A percentile compares a stretch with the other conserved stretches of the same genome.
Conservation (phyloP, 2,329 filamentous ascomycete genomes). For the Albifimbria verrucaria region DNA sequence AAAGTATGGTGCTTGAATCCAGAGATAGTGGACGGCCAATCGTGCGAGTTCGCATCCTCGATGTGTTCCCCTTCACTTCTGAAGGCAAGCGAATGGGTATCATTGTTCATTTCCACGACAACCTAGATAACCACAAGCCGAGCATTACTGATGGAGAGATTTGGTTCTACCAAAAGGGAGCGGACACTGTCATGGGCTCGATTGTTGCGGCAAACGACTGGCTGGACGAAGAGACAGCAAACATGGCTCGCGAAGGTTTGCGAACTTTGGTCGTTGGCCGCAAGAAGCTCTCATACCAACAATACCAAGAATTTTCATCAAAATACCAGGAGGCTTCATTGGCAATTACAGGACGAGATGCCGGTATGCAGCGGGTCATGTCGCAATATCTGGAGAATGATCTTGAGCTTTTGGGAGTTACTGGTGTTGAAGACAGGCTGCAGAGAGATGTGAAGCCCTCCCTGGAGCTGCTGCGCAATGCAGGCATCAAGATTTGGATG, state of each 20-base stretch:
- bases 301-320: slow-evolving; percentile 76
- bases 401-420: slow-evolving; percentile 92
- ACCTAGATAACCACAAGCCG: slow-evolving; percentile 42
- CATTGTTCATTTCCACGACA: slow-evolving; percentile 78
- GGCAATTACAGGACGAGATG: slow-evolving; percentile 75
- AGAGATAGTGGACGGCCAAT: slow-evolving; percentile 69
- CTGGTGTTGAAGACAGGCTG: slow-evolving; percentile 94
- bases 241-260: slow-evolving; percentile 96
- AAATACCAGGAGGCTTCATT: slow-evolving; percentile 78
- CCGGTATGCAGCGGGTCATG: slow-evolving; percentile 76
- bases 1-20: slow-evolving; percentile 78
- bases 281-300: slow-evolving; percentile 72
- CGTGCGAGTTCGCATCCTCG: slow-evolving; percentile 83
- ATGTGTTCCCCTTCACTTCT: slow-evolving; percentile 96
- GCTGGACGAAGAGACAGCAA: slow-evolving; percentile 98
- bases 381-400: slow-evolving; percentile 80
- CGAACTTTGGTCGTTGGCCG: slow-evolving; percentile 94
- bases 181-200: slow-evolving; percentile 95
- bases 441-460: slow-evolving; percentile 95
- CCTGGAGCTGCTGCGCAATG: slow-evolving; percentile 89
- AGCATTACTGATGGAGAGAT: slow-evolving; percentile 68
- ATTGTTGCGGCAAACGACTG: slow-evolving; percentile 97
- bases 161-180: slow-evolving; percentile 98
- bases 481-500: slow-evolving; percentile 99
- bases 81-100: slow-evolving; percentile 99